Conservation (phyloP, 345 rosid species). For the Ceriops tagal region DNA sequence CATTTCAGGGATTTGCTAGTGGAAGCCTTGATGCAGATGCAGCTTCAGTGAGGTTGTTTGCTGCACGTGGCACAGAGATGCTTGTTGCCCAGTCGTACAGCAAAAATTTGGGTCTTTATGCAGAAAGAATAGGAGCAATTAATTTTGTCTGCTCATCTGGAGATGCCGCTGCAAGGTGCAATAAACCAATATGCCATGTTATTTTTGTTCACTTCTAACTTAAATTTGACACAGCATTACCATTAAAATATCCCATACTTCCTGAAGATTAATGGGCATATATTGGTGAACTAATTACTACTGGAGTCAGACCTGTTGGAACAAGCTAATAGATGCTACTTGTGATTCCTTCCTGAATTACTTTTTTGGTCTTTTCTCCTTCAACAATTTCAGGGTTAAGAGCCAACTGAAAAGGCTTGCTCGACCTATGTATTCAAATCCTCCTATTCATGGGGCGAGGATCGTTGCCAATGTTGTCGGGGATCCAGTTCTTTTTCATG, state of each 20-base stretch:
- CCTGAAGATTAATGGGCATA: background rate
- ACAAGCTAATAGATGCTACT: background rate
- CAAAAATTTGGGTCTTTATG: conserved; percentile 86
- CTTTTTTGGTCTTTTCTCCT: background rate
- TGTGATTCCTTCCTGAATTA: background rate
- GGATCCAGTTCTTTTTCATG: conserved; percentile 68
- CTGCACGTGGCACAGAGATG: conserved; percentile 78
- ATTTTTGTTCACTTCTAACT: conserved; percentile 2
- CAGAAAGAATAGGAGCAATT: conserved; percentile 92
- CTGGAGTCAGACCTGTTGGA: background rate
- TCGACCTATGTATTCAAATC: conserved; percentile 97
- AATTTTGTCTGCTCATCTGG: conserved; percentile 80
- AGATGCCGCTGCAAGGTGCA: conserved; percentile 79
- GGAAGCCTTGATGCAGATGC: conserved; percentile 97
- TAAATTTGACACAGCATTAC: background rate
- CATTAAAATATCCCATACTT: background rate
- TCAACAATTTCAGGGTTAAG: conserved; percentile 64
- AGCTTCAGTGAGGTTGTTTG: conserved; percentile 81
- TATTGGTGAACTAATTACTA: background rate
- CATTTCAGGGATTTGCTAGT: conserved; percentile 87
- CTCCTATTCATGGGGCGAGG: conserved; percentile 93
- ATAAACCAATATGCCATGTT: background rate
- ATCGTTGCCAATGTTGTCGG: conserved; percentile 90
- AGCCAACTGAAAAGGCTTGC: conserved; percentile 97
- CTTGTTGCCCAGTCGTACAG: conserved; percentile 96